Conservation (phyloP, 352 stramenopile species). For the Bremia lactucae region DNA sequence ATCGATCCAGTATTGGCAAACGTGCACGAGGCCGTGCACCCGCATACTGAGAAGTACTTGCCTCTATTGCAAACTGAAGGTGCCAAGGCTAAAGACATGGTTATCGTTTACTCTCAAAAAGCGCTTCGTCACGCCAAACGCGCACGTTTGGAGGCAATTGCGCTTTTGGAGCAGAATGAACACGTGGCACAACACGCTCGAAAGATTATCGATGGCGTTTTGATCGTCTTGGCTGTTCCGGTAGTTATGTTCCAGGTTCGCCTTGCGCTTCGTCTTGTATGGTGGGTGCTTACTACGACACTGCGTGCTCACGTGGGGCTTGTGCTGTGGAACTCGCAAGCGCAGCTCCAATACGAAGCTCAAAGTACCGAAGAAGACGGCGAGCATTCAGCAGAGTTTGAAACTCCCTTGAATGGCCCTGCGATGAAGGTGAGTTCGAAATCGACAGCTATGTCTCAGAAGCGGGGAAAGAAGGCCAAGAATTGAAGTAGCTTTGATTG, state of each 20-base stretch:
- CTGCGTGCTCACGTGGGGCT: constrained; percentile 40
- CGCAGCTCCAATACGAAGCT: constrained; percentile 33
- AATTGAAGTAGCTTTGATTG: constrained; percentile 9
- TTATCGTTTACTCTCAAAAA: constrained; percentile 30
- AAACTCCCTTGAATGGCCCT: constrained; percentile 11
- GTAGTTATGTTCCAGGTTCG: constrained; percentile 40
- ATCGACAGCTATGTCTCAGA: constrained; percentile 12
- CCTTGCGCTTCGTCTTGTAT: constrained; percentile 35
- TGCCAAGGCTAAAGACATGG: constrained; percentile 26
- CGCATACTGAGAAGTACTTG: constrained; percentile 46
- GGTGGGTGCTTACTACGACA: constrained; percentile 44
- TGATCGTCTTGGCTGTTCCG: constrained; percentile 36
- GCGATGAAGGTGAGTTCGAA: constrained; percentile 14
- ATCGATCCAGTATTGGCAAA: constrained; percentile 53
- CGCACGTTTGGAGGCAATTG: constrained; percentile 38
- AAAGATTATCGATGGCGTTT: constrained; percentile 51
- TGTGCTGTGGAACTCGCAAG: constrained; percentile 49
- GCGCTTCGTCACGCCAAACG: constrained; percentile 34
- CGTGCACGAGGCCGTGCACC: constrained; percentile 34
- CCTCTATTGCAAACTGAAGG: constrained; percentile 40
- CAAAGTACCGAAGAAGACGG: constrained; percentile 27
- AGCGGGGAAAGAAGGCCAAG: constrained; percentile 24
- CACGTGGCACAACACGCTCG: constrained; percentile 46
- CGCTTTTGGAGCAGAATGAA: constrained; percentile 48
- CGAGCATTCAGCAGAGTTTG: constrained; percentile 9